Evolutionary conservation across 306 rosid genomes (phyloP), one percentile per base, ranked within the genome.

Genomic region (Ochetophila trinervis): DNA sequence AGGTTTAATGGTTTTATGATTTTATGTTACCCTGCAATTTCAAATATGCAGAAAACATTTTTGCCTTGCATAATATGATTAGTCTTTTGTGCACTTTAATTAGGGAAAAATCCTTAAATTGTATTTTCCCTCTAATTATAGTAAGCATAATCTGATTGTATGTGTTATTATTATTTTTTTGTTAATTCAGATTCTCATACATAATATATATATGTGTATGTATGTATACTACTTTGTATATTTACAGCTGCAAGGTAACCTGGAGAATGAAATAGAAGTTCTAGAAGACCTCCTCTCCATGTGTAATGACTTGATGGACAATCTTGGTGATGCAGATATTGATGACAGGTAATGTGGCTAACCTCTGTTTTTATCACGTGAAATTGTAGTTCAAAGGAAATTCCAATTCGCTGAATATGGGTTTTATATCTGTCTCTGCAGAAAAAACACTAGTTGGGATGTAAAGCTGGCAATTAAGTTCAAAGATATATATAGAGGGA

Each of bases 221-320:
- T 51, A 36, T 64, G 50, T 19, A 21, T 24, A 16, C 19, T n/a
- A 36, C 32, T 24, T 35, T 0, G 8, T 24, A 5, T 61, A 17
- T 56, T 62, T 53, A 8, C 76, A 87, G 98, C 70, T 84, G 69
- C 94, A 72, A 57, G 88, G 27, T 67, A 82, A 72, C 81, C 74
- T 93, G 85, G 91, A 89, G 72, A 79, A 60, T 79, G 98, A 90
- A 86, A 53, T 81, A 40, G 80, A 69, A 78, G 52, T 93, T 67
- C 94, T 93, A 51, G 76, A 79, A 60, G 53, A 81, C 68, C 80
- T 87, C 34, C 70, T 21, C 20, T 22, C 5, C 49, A 64, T 76
- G 68, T 93, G 83, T 63, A 80, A 79, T 54, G 71, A 40, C 66
- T 76, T 87, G 94, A 62, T 86, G 79, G 84, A 83, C 19, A 55